These are phyloP conservation scores for Lithohypha guttulata DNA, from an alignment of 2,329 filamentous ascomycete species.

Conservation along the genomic window DNA sequence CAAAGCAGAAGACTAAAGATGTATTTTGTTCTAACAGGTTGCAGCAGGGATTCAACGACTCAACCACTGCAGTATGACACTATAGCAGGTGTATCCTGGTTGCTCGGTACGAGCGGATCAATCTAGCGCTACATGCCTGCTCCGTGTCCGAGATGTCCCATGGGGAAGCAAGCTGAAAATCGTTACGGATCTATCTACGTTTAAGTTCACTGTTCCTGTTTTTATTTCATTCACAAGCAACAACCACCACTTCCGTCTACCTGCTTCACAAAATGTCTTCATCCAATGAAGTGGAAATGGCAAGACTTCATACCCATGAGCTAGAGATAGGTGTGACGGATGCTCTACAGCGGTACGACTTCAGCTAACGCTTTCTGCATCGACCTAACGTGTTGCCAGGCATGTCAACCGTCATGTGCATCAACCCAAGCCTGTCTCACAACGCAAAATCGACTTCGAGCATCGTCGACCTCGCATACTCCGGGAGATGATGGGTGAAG, in stretches of 20 bases:
- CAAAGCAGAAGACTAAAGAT: too few species aligned
- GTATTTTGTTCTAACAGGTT: too few species aligned
- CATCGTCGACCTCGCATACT: slow-evolving; percentile 42
- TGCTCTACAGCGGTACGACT: slow-evolving; percentile 31
- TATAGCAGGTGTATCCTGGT: too few species aligned
- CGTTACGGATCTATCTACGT: too few species aligned
- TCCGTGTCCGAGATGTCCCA: too few species aligned
- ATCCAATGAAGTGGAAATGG: slow-evolving; percentile 12
- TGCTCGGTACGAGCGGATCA: too few species aligned
- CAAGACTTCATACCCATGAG: slow-evolving; percentile 23
- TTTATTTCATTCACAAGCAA: too few species aligned
- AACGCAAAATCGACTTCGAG: slow-evolving; percentile 46
- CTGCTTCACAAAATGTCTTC: background rate
- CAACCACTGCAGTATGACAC: too few species aligned
- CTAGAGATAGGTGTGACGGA: slow-evolving; percentile 45
- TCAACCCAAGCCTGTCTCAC: slow-evolving; percentile 39
- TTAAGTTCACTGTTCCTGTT: too few species aligned
- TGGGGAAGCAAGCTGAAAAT: too few species aligned
- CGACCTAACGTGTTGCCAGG: slow-evolving; percentile 13
- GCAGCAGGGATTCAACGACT: too few species aligned
- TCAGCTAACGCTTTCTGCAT: background rate
- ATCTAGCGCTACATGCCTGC: too few species aligned
- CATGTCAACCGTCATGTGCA: slow-evolving; percentile 43
- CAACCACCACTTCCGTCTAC: background rate
- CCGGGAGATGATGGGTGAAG: slow-evolving; percentile 46